Percentiles rank a stretch among this genome's conserved stretches.
phyloP scores from a whole-genome alignment of 2,329 filamentous ascomycete genomes.

The Arachnopeziza araneosa region DNA sequence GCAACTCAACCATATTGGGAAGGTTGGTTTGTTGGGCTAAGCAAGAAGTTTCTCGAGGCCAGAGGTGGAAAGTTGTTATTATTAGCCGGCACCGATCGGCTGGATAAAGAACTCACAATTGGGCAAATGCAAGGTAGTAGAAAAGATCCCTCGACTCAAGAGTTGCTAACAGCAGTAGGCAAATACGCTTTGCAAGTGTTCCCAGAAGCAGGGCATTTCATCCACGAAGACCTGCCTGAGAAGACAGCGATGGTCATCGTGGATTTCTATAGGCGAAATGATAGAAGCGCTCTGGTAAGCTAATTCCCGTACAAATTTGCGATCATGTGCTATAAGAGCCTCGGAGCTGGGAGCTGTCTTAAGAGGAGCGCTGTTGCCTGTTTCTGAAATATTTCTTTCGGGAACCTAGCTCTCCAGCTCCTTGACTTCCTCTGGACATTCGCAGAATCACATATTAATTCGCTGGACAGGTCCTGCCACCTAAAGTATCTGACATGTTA shows the following conservation, averaged over 20 bases:
- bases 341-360: too few species aligned
- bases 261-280: slow-evolving; percentile 90
- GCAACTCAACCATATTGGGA: slow-evolving; percentile 90
- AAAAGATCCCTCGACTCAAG: neutral
- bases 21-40: slow-evolving; percentile 85
- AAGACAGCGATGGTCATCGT: slow-evolving; percentile 80
- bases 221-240: slow-evolving; percentile 90
- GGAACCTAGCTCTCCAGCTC: too few species aligned
- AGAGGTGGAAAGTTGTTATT: slow-evolving; percentile 79
- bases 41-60: slow-evolving; percentile 77
- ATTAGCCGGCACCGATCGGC: slow-evolving; percentile 79
- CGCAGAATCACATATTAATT: too few species aligned
- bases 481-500: slow-evolving; percentile 77
- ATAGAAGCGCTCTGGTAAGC: slow-evolving; percentile 72
- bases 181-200: slow-evolving; percentile 96
- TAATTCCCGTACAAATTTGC: too few species aligned
- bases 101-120: slow-evolving; percentile 90
- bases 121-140: slow-evolving; percentile 87
- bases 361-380: too few species aligned
- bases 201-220: slow-evolving; percentile 91
- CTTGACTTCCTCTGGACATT: too few species aligned
- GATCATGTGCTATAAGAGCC: too few species aligned
- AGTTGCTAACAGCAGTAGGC: slow-evolving; percentile 39
- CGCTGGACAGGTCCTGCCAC: slow-evolving; percentile 88
- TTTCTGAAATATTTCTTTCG: too few species aligned